Conservation (phyloP, 2,329 filamentous ascomycete species). For the Paracamarosporium sp. region DNA sequence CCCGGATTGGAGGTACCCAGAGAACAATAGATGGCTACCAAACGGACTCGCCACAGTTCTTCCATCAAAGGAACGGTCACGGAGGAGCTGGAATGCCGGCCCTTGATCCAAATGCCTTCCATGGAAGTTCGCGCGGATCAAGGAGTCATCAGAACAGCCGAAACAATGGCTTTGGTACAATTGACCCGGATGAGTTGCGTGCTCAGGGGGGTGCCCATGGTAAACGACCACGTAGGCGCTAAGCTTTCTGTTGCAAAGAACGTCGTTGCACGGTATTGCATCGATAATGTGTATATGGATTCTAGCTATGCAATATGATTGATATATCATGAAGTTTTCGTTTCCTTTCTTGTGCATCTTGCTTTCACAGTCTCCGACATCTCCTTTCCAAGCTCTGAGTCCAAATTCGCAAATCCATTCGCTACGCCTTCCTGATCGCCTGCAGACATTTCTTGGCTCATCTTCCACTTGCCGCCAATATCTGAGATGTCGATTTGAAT, state of each 20-base stretch:
- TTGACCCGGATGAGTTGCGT: not conserved
- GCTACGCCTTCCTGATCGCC: constrained; percentile 58
- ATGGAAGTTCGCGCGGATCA: not conserved
- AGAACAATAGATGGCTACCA: not conserved
- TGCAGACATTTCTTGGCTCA: constrained; percentile 27
- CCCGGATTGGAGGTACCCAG: not conserved
- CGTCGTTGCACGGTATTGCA: not conserved
- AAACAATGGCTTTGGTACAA: not conserved
- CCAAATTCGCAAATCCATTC: constrained; percentile 59
- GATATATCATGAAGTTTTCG: not conserved
- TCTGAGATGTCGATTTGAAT: constrained; percentile 30
- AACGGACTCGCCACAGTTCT: not conserved
- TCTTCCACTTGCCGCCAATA: constrained; percentile 37
- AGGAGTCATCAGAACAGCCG: not conserved
- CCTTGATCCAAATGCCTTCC: not conserved
- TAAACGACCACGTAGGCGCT: not conserved
- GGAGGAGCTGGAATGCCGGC: not conserved
- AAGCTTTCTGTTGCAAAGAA: not conserved
- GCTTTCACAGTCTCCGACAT: constrained; percentile 41
- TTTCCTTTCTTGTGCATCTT: not conserved
- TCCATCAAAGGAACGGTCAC: not conserved
- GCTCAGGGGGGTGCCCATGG: not conserved
- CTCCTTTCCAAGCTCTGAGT: constrained; percentile 43
- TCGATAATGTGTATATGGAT: not conserved
- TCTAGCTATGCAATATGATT: not conserved